Evolutionary conservation across 1,139 yeast species (phyloP).

Genomic region (Citeromyces hawaiiensis): DNA sequence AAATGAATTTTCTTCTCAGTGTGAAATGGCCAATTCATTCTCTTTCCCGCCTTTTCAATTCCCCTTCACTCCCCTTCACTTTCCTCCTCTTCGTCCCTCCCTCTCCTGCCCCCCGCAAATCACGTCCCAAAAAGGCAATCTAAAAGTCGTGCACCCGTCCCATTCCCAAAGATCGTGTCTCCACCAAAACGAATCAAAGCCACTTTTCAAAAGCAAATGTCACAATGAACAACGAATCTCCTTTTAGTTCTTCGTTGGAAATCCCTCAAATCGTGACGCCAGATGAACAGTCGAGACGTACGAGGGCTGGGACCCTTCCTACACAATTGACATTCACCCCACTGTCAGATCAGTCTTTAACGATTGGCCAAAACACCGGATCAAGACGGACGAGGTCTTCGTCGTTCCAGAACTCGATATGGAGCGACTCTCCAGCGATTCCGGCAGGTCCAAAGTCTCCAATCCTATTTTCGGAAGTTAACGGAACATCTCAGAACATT

Average conservation of each 20-base stretch:
- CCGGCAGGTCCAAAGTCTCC: conserved; percentile 8
- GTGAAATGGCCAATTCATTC: too few relatives aligned
- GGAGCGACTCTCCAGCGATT: conserved; percentile 10
- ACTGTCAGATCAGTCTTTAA: not conserved
- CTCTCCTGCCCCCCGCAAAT: too few relatives aligned
- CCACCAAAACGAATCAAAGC: not conserved
- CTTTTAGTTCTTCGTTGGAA: not conserved
- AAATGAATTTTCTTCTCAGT: too few relatives aligned
- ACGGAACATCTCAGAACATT: not conserved
- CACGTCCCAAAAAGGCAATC: too few relatives aligned
- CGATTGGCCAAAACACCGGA: conserved; percentile 2
- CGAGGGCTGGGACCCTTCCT: not conserved
- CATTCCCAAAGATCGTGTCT: not conserved
- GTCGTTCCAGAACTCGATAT: conserved; percentile 14
- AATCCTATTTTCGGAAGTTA: conserved; percentile 3
- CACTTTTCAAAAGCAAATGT: not conserved
- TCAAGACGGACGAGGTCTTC: conserved; percentile 11
- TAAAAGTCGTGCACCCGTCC: too few relatives aligned
- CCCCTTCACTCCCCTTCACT: too few relatives aligned
- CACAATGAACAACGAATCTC: not conserved
- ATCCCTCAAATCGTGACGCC: not conserved
- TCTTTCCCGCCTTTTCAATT: too few relatives aligned
- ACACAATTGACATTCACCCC: not conserved
- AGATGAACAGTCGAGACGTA: not conserved
- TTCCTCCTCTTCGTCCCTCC: too few relatives aligned